Evolutionary conservation across 805 yeast species (phyloP), one percentile per base, ranked within the genome.

Genomic region (Yamadazyma laniorum): DNA sequence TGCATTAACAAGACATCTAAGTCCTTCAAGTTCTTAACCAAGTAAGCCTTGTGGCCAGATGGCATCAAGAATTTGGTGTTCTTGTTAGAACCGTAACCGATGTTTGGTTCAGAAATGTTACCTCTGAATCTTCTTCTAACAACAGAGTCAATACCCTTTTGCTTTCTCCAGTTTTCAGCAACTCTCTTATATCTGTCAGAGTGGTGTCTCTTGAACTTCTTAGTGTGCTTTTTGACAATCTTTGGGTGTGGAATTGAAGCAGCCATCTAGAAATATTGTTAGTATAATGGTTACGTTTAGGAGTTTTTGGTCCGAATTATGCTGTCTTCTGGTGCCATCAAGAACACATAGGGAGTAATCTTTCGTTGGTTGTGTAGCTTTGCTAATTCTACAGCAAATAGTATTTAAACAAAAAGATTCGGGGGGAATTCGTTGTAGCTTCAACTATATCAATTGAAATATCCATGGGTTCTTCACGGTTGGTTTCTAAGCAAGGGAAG

Each of bases 61-160:
- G 97, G 96, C 67, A 78, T 74, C 79, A 93, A 68, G 83, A 82
- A 87, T 75, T 84, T 88, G 70, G 99, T 93, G 82, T 85, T 89
- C 80, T 88, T 93, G 96, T 93, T 89, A 62, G 98, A 89, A 77
- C 99, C 97, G 82, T 87, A 93, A 82, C 99, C 99, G 65, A 93
- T 90, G 80, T 85, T 90, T 81, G 99, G 99, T 82, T 91, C 95
- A 64, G 90, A 80, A 70, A 93, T 87, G 77, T 91, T 85, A 70
- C 99, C 99, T 84, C 97, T 88, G 95, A 93, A 93, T 82, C 93
- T 85, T 82, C 99, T 91, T 82, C 99, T 93, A 72, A 95, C 97
- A 79, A 88, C 82, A 60, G 98, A 90, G 82, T 93, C 99, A 72
- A 93, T 93, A 93, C 99, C 99, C 87, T 93, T 93, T 79, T 95